Conservation (phyloP, 2,329 filamentous ascomycete species). For the Blumeria graminis region DNA sequence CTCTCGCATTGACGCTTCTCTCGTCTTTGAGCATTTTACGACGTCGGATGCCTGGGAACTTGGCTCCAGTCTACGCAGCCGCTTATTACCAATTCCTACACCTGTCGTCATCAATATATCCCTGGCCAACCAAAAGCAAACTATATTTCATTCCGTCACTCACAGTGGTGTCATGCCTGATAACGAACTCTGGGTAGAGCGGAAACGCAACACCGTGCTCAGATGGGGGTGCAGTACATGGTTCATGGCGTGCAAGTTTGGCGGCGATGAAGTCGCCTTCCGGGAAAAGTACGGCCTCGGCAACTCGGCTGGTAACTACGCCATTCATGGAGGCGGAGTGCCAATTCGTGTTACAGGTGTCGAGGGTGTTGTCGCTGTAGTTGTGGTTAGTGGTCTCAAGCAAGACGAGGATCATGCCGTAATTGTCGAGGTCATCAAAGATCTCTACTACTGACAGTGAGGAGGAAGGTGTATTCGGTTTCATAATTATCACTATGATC, state of each 20-base stretch:
- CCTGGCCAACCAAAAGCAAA: conserved; percentile 29
- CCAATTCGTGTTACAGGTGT: conserved; percentile 49
- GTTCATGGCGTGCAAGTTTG: conserved; percentile 44
- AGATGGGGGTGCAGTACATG: conserved; percentile 47
- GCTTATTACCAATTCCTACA: conserved; percentile 30
- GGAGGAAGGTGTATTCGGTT: too few relatives aligned
- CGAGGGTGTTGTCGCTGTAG: conserved; percentile 50
- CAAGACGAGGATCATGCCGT: conserved; percentile 58
- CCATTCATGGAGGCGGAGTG: conserved; percentile 55
- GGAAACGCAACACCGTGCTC: conserved; percentile 49
- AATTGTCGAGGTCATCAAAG: conserved; percentile 30
- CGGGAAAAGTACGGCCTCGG: conserved; percentile 38
- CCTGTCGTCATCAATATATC: conserved; percentile 39
- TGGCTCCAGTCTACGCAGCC: conserved; percentile 36
- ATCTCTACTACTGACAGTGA: conserved; percentile 1
- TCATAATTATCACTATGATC: too few relatives aligned
- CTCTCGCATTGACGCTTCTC: conserved; percentile 11
- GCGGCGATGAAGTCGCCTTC: conserved; percentile 38
- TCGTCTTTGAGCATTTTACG: conserved; percentile 26
- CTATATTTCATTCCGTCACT: conserved; percentile 46
- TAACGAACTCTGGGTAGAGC: conserved; percentile 43
- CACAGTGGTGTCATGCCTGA: conserved; percentile 37
- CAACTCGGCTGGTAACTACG: conserved; percentile 33
- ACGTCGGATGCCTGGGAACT: conserved; percentile 38
- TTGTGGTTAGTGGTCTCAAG: conserved; percentile 53